phyloP scores from a whole-genome alignment of 1,284 basidiomycete species.

The Pulveroboletus sp. region DNA sequence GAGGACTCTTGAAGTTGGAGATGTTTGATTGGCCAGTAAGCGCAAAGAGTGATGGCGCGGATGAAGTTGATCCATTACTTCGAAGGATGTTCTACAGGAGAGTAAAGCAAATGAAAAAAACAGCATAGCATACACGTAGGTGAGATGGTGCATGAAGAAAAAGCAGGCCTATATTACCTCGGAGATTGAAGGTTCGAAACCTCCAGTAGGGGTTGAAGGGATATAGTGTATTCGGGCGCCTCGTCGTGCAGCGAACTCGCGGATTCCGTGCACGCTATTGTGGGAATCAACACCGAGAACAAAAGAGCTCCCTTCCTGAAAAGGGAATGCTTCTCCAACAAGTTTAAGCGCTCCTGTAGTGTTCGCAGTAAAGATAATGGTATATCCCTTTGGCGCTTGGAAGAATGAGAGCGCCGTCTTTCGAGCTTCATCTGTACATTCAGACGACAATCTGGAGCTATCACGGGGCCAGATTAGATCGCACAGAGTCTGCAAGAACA shows the following conservation, averaged over 20 bases:
- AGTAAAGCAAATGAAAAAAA: slow-evolving; percentile 4
- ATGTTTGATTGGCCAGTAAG: slow-evolving; percentile 82
- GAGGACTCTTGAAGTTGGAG: slow-evolving; percentile 63
- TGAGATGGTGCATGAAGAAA: background rate
- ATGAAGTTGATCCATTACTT: slow-evolving; percentile 44
- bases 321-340: slow-evolving; percentile 79
- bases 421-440: slow-evolving; percentile 69
- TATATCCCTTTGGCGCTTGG: slow-evolving; percentile 69
- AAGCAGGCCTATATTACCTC: slow-evolving; percentile 46
- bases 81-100: slow-evolving; percentile 44
- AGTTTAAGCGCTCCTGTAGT: slow-evolving; percentile 78
- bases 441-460: slow-evolving; percentile 70
- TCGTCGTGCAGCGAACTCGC: slow-evolving; percentile 61
- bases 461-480: slow-evolving; percentile 3
- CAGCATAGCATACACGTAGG: slow-evolving; percentile 24
- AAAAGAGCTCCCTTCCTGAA: slow-evolving; percentile 54
- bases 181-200: slow-evolving; percentile 55
- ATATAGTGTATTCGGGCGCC: slow-evolving; percentile 65
- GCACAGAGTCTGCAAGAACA: background rate
- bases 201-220: slow-evolving; percentile 60
- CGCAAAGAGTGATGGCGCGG: slow-evolving; percentile 63
- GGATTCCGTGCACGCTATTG: slow-evolving; percentile 83
- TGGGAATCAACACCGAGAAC: slow-evolving; percentile 75
- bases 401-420: slow-evolving; percentile 72
- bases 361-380: slow-evolving; percentile 81